phyloP scores from a whole-genome alignment of 495 filamentous ascomycete species.

The Sporormia fimetaria region DNA sequence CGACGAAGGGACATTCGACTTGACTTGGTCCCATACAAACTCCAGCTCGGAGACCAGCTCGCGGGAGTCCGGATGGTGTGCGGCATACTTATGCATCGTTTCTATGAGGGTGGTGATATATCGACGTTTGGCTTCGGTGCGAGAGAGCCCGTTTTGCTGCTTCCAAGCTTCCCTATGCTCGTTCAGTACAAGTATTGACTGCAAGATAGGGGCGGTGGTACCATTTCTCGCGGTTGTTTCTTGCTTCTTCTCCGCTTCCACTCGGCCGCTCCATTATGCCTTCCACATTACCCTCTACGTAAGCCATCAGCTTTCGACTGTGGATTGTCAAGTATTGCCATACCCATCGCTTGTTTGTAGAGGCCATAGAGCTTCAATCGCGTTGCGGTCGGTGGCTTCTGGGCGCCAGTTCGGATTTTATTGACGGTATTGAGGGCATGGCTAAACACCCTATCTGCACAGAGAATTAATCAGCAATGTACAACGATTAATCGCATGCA shows the following conservation, averaged over 20 bases:
- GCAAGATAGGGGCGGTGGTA: constrained; percentile 26
- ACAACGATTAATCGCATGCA: background rate
- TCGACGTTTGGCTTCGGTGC: constrained; percentile 86
- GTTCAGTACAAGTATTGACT: constrained; percentile 1
- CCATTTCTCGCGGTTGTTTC: constrained; percentile 53
- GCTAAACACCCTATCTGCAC: constrained; percentile 86
- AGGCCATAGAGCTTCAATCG: constrained; percentile 89
- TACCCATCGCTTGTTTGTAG: constrained; percentile 95
- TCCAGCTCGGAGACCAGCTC: constrained; percentile 89
- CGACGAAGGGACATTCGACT: constrained; percentile 61
- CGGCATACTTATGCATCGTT: constrained; percentile 91
- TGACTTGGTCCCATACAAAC: constrained; percentile 97
- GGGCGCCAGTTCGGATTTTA: constrained; percentile 85
- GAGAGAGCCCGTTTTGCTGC: constrained; percentile 60
- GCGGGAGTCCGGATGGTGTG: constrained; percentile 67
- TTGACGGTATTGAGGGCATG: constrained; percentile 98
- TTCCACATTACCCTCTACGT: constrained; percentile 83
- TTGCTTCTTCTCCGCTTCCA: constrained; percentile 41
- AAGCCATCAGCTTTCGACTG: background rate
- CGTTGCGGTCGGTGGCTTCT: constrained; percentile 72
- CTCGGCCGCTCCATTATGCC: constrained; percentile 79
- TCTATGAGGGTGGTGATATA: constrained; percentile 90
- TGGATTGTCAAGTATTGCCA: constrained; percentile 1
- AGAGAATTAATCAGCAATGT: background rate
- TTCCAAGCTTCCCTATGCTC: constrained; percentile 74